phyloP scores from a whole-genome alignment of 495 filamentous ascomycete species.

The Podospora australis region DNA sequence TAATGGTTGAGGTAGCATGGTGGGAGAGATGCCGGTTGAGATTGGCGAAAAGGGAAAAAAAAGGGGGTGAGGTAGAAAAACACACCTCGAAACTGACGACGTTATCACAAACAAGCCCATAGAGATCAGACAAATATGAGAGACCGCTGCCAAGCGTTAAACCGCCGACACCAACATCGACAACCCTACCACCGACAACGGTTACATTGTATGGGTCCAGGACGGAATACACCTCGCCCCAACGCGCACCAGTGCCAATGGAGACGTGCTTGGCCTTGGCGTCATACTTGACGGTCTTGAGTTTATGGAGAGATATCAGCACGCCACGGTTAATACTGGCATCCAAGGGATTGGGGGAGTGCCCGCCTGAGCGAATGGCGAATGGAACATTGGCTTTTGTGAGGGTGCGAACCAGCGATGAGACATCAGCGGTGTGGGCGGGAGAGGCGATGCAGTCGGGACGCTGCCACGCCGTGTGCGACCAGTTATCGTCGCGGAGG shows the following conservation, averaged over 20 bases:
- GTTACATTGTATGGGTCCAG: conserved; percentile 25
- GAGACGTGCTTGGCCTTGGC: conserved; percentile 3
- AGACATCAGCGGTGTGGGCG: conserved; percentile 16
- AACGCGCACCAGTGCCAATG: conserved; percentile 22
- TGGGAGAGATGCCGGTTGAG: too few species aligned
- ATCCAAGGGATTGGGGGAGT: conserved; percentile 35
- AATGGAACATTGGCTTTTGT: conserved; percentile 23
- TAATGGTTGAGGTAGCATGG: too few species aligned
- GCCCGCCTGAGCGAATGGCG: conserved; percentile 42
- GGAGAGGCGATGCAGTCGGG: conserved; percentile 20
- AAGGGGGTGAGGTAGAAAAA: too few species aligned
- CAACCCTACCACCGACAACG: conserved; percentile 26
- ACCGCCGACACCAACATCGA: conserved; percentile 29
- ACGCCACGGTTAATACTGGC: conserved; percentile 34
- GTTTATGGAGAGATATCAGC: conserved; percentile 29
- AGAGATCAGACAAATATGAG: conserved; percentile 10
- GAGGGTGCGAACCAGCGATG: conserved; percentile 13
- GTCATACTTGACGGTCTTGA: conserved; percentile 17
- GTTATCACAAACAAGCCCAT: conserved; percentile 6
- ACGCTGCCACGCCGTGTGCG: conserved; percentile 11
- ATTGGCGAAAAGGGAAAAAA: too few species aligned
- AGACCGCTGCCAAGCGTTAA: conserved; percentile 37
- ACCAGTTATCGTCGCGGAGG: background rate
- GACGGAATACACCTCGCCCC: conserved; percentile 24
- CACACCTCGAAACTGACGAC: too few species aligned